Evolutionary conservation across 768 basidiomycete genomes (phyloP), one percentile per base, ranked within the genome.

Genomic region (Russula brevipes): DNA sequence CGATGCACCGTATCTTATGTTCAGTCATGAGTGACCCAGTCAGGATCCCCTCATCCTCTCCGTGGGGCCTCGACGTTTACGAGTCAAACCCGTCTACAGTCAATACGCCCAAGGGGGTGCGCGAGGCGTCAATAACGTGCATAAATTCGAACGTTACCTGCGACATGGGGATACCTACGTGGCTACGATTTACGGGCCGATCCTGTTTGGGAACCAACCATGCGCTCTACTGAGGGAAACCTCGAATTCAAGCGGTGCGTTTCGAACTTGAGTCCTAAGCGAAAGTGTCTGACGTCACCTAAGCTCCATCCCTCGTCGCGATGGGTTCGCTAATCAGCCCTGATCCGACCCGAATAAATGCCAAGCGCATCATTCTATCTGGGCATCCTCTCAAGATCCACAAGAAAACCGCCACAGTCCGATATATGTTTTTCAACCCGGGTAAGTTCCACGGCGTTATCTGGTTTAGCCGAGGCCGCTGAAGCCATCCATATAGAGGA

Each of bases 301-400:
- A 65, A 91, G 90, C 84, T 57, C 89, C 89, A 36, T 77, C 88
- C 47, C 85, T 99, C 30, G 93, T 98, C 65, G 94, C 92, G 16
- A 91, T 82, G 80, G 96, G 96, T 45, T 84, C 85, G 36, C 91
- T 96, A 78, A 74, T 94, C 66, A 86, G 86, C 70, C 85, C 94
- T 3, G 94, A 98, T 74, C 91, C 96, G 41, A 94, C 91, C 1
- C 85, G 96, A 30, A 81, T 98, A 72, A 82, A 94, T 63, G 87
- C 93, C 50, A 99, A 99, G 74, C 87, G 96, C n/a, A 84, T 96
- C 74, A 82, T 98, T 66, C 80, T 99, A 49, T 94, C 96, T 2
- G 96, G 96, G 0, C 94, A 97, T 75, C 96, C 96, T 1, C 91
- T 94, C 84, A 95, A 94, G 71, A 87, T 98, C 1, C 95, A 98